phyloP scores from a whole-genome alignment of 2,329 filamentous ascomycete species.

The Alternaria dauci region DNA sequence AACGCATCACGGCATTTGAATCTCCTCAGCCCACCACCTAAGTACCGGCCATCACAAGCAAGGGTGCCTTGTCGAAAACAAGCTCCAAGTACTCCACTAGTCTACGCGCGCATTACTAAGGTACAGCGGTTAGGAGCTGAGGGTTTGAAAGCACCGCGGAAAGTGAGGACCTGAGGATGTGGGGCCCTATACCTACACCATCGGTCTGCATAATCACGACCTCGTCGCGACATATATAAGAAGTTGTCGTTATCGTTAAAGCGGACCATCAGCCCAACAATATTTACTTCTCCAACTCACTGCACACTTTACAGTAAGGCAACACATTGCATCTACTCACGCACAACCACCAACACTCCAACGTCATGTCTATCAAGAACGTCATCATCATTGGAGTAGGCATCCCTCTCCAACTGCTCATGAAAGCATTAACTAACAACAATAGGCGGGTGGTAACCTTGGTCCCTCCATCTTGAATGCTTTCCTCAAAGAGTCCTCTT shows the following conservation, averaged over 20 bases:
- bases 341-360: slow-evolving; percentile 2
- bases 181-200: slow-evolving; percentile 15
- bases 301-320: neutral
- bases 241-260: neutral
- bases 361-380: slow-evolving; percentile 52
- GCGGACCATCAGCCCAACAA: neutral
- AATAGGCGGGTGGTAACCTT: slow-evolving; percentile 53
- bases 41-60: neutral
- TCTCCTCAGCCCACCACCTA: too few species aligned
- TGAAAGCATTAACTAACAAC: slow-evolving; percentile 13
- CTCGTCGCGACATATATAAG: slow-evolving; percentile 22
- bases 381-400: slow-evolving; percentile 56
- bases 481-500: slow-evolving; percentile 53
- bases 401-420: neutral
- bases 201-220: slow-evolving; percentile 17
- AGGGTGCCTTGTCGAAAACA: neutral
- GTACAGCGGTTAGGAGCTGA: neutral
- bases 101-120: slow-evolving; percentile 4
- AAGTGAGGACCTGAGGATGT: slow-evolving; percentile 5
- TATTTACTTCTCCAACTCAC: neutral
- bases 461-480: slow-evolving; percentile 53
- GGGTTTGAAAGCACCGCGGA: slow-evolving; percentile 8
- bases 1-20: too few species aligned
- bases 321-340: neutral
- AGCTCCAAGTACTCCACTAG: neutral